phyloP scores from a whole-genome alignment of 805 yeast species.

The Sugiyamaella smithiae region DNA sequence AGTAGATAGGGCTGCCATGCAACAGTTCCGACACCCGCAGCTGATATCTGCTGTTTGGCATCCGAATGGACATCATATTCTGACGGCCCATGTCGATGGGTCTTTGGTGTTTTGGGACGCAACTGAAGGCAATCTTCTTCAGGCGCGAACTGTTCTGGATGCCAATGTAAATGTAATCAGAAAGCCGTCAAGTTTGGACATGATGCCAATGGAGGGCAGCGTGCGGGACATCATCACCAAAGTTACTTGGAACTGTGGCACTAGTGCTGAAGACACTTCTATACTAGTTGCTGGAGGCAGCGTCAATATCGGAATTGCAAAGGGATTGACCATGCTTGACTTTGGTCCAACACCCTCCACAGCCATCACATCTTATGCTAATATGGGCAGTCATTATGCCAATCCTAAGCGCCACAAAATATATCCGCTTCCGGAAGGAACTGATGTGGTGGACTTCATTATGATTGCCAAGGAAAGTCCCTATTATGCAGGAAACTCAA shows the following conservation, averaged over 20 bases:
- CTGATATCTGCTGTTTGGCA: constrained; percentile 67
- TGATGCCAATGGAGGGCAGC: constrained; percentile 17
- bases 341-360: constrained; percentile 76
- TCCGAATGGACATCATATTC: constrained; percentile 85
- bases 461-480: constrained; percentile 66
- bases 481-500: constrained; percentile 74
- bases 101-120: constrained; percentile 93
- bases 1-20: constrained; percentile 26
- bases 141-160: constrained; percentile 71
- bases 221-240: constrained; percentile 44
- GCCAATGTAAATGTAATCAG: constrained; percentile 57
- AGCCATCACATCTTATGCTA: constrained; percentile 75
- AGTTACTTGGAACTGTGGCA: constrained; percentile 74
- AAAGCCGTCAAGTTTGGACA: constrained; percentile 14
- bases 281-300: constrained; percentile 70
- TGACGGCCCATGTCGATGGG: constrained; percentile 79
- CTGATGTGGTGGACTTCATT: constrained; percentile 44
- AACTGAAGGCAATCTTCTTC: constrained; percentile 64
- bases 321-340: constrained; percentile 56
- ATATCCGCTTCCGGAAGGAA: constrained; percentile 50
- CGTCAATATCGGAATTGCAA: constrained; percentile 40
- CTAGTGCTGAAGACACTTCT: constrained; percentile 77
- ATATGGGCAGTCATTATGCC: constrained; percentile 75
- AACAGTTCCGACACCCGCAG: constrained; percentile 39
- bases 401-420: constrained; percentile 54